phyloP scores from a whole-genome alignment of 345 rosid species.

The Atalantia buxifolia region DNA sequence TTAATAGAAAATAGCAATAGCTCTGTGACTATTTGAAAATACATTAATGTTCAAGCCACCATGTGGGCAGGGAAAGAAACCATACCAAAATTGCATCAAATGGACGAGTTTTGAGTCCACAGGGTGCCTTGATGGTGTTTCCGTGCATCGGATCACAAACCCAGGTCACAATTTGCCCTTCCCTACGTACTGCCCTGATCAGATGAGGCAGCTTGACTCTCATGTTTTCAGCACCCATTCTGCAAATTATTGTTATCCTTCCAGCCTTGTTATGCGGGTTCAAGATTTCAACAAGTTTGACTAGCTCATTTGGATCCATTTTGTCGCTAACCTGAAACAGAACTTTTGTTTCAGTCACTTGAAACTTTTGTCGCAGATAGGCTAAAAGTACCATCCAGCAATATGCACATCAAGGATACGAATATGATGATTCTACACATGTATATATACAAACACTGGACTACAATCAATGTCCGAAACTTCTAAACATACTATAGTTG shows the following conservation, averaged over 20 bases:
- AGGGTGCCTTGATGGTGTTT: conserved; percentile 66
- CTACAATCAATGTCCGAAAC: background rate
- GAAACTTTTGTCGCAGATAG: background rate
- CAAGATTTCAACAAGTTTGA: conserved; percentile 50
- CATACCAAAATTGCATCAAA: conserved; percentile 62
- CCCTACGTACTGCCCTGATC: conserved; percentile 57
- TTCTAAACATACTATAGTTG: background rate
- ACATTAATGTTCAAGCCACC: background rate
- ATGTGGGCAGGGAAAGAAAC: conserved; percentile 3
- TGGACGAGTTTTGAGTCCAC: conserved; percentile 66
- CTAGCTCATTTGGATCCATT: conserved; percentile 64
- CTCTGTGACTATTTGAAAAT: background rate
- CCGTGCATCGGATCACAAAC: conserved; percentile 72
- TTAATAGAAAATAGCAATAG: background rate
- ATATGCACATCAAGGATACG: background rate
- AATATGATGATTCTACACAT: background rate
- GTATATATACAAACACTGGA: background rate
- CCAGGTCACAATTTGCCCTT: conserved; percentile 68
- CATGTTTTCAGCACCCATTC: conserved; percentile 74
- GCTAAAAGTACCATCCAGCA: background rate
- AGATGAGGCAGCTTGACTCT: conserved; percentile 59
- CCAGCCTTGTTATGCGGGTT: conserved; percentile 62
- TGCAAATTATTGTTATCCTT: conserved; percentile 47
- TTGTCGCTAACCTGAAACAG: conserved; percentile 54
- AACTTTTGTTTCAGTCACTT: conserved; percentile 16